Evolutionary conservation across 108 stramenopile species (phyloP), one percentile per base, ranked within the genome.

Genomic region (Nannochloropsis oceanica): DNA sequence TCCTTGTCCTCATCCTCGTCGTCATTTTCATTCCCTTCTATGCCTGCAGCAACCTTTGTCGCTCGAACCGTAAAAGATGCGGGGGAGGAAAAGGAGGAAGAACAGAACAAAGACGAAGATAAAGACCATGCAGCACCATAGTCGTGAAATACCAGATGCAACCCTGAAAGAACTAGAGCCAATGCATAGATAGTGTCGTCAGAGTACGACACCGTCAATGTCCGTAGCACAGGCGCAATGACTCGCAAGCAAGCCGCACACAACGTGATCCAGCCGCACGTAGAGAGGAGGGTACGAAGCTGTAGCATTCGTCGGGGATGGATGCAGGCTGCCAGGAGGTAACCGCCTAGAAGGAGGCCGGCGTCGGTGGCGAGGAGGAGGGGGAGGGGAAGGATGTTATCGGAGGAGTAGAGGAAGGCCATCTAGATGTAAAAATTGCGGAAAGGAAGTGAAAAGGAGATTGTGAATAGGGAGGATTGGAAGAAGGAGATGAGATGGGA

Each of bases 161-260:
- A 27, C 26, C 50, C 42, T 12, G 86, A 82, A 24, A 92, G 85
- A 0, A 43, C 44, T n/a, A 92, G 85, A 26, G 91, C 86, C 43
- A 91, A 82, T 0, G 91, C 91, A 46, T 91, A 88, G 27, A 92
- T 90, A 7, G 87, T 91, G 83, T 92, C 91, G 73, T 90, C 87
- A 14, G 91, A 86, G 26, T 83, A 87, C 13, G 91, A 90, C 0
- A 81, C 46, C 10, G 91, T 92, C 44, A 92, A 89, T n/a, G 91
- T 92, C 18, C 84, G 91, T 27, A 92, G 87, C n/a, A 91, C 89
- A 20, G 91, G 91, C 14, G 90, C 79, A 73, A 91, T 59, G 59
- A 87, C 79, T 18, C 84, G 82, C 14, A 24, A 34, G 25, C 50
- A 86, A 85, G 44, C 34, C 7, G 18, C n/a, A 12, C 27, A 43